phyloP scores from a whole-genome alignment of 371 early-diverging fungal species.

The Conidiobolus incongruus region DNA sequence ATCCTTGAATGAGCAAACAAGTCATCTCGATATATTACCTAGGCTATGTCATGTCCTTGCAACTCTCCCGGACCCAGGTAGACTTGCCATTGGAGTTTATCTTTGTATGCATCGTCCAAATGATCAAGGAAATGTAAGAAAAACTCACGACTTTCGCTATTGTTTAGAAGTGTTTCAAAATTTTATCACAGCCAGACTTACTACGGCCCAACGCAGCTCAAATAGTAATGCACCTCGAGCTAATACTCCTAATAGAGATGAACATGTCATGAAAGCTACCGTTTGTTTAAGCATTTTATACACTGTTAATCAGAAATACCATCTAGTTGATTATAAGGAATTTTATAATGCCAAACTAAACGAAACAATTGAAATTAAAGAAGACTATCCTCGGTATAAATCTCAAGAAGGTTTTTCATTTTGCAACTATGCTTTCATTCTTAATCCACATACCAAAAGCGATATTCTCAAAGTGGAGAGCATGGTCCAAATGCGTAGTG shows the following conservation, averaged over 20 bases:
- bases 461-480: conserved; percentile 62
- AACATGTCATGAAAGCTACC: conserved; percentile 16
- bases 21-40: conserved; percentile 3
- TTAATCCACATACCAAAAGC: conserved; percentile 53
- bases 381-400: conserved; percentile 56
- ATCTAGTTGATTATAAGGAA: conserved; percentile 18
- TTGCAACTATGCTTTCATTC: conserved; percentile 55
- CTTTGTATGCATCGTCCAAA: not conserved
- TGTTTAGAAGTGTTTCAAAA: conserved; percentile 4
- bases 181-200: conserved; percentile 6
- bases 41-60: conserved; percentile 1
- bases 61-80: not conserved
- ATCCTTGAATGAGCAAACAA: conserved; percentile 1
- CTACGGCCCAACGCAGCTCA: not conserved
- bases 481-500: conserved; percentile 51
- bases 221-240: too few relatives aligned
- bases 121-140: not conserved
- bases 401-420: conserved; percentile 46
- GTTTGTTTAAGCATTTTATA: conserved; percentile 18
- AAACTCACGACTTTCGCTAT: conserved; percentile 1
- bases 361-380: conserved; percentile 52
- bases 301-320: conserved; percentile 9
- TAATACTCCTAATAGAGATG: conserved; percentile 14
- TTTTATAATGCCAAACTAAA: conserved; percentile 60
- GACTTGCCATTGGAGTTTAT: not conserved